phyloP scores from a whole-genome alignment of 2,329 filamentous ascomycete species.

The Aspergillus vadensis region DNA sequence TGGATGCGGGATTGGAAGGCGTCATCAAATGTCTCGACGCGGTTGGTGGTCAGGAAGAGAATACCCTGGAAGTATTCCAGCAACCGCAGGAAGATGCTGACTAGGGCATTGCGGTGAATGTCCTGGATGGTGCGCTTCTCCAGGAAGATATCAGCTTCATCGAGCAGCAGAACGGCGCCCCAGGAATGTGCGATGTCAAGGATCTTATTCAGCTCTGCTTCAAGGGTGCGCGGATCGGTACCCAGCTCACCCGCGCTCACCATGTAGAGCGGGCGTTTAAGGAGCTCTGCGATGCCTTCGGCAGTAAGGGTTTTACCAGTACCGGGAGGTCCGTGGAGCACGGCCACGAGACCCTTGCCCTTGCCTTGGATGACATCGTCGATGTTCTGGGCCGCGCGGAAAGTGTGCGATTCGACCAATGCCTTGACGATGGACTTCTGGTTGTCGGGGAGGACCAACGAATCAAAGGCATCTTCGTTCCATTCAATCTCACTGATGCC shows the following conservation, averaged over 20 bases:
- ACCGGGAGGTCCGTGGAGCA: constrained; percentile 82
- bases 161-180: constrained; percentile 81
- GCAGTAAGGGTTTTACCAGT: constrained; percentile 88
- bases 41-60: constrained; percentile 84
- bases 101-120: constrained; percentile 80
- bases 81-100: constrained; percentile 82
- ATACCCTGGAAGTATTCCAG: constrained; percentile 93
- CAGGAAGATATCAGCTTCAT: constrained; percentile 83
- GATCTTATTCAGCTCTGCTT: constrained; percentile 77
- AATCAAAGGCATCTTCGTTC: constrained; percentile 81
- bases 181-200: constrained; percentile 83
- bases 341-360: constrained; percentile 78
- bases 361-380: constrained; percentile 83
- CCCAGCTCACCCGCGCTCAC: constrained; percentile 80
- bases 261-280: constrained; percentile 80
- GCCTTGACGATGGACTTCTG: constrained; percentile 74
- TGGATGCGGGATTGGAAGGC: constrained; percentile 89
- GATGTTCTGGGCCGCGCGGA: constrained; percentile 76
- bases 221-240: constrained; percentile 72
- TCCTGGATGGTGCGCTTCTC: constrained; percentile 82
- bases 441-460: constrained; percentile 68
- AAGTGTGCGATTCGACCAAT: constrained; percentile 81
- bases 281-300: constrained; percentile 80
- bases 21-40: constrained; percentile 83
- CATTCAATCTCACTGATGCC: constrained; percentile 78